Evolutionary conservation across 768 basidiomycete species (phyloP).

Genomic region (Pleurotus giganteus): DNA sequence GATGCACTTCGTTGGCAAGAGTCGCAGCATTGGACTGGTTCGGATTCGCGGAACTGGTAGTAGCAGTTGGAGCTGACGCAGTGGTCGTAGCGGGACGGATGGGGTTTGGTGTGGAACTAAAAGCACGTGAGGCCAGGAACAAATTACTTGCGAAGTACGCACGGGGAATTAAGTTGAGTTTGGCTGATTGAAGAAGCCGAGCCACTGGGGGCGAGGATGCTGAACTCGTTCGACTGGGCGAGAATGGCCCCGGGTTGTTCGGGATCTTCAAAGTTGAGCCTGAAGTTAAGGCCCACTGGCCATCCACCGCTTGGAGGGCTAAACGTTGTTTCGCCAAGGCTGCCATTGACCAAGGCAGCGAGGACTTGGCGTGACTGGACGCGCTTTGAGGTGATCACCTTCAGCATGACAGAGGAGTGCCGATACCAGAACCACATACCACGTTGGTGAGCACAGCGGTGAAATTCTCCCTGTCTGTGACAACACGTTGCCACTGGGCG

Average conservation of each 20-base stretch:
- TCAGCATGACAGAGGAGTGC: not conserved
- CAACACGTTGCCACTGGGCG: conserved; percentile 62
- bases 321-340: conserved; percentile 33
- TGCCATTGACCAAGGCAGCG: conserved; percentile 52
- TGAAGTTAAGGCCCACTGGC: conserved; percentile 60
- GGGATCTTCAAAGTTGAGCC: conserved; percentile 65
- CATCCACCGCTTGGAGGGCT: conserved; percentile 64
- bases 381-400: conserved; percentile 16
- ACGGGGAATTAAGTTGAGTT: conserved; percentile 19
- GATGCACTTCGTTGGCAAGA: not conserved
- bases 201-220: conserved; percentile 28
- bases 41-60: not conserved
- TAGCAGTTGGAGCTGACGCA: not conserved
- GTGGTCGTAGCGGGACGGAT: not conserved
- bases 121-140: not conserved
- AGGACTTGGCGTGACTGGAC: conserved; percentile 47
- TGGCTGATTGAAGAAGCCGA: conserved; percentile 2
- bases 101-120: not conserved
- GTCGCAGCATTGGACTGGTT: not conserved
- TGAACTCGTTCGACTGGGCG: conserved; percentile 71
- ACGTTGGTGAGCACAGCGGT: conserved; percentile 65
- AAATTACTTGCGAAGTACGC: not conserved
- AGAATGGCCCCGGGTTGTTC: conserved; percentile 49
- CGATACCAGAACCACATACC: conserved; percentile 31
- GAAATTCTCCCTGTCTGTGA: conserved; percentile 68